Evolutionary conservation across 768 basidiomycete genomes (phyloP), one percentile per base, ranked within the genome.

Genomic region (Rhizopogon roseolus): DNA sequence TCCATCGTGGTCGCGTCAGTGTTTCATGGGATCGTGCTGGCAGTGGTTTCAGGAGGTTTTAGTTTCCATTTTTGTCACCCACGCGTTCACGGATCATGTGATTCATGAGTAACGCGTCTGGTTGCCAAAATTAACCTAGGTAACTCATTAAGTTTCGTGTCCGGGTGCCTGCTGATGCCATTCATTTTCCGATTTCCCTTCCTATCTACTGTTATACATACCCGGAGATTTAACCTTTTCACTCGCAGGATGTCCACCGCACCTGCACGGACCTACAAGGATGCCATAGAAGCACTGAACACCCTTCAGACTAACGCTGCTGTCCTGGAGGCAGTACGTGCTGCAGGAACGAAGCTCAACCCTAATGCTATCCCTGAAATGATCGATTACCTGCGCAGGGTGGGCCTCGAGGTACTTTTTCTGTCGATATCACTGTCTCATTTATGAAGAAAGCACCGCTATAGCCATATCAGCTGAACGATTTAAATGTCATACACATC

Each of bases 271-370:
- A 79, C 83, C 4, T 93, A 93, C 64, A 74, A 76, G 61, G 85
- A 90, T 59, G 91, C 91, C 1, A 73, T 93, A 41, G 78, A 83
- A 41, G 73, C 76, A 55, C 76, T 93, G 45, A 93, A 94, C 67
- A 76, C 86, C 37, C 76, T 93, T 2, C 95, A 99, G 67, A 89
- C 88, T 28, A 99, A 98, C 76, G 93, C 93, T 16, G 91, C 93
- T n/a, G 82, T 85, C 19, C 76, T 99, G 22, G 93, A 94, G 28
- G 90, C 89, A 17, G 79, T 86, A 36, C 84, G 90, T 38, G 85
- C 87, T 36, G 81, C 85, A 6, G 89, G 90, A 2, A 82, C 82
- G 5, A 76, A 76, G 28, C 72, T 79, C 53, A 71, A 71, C 51
- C 71, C 72, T 32, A 80, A 81, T 62, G 88, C 88, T 19, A 88